Conservation (phyloP, 2,329 filamentous ascomycete species). For the Fusarium sp. region DNA sequence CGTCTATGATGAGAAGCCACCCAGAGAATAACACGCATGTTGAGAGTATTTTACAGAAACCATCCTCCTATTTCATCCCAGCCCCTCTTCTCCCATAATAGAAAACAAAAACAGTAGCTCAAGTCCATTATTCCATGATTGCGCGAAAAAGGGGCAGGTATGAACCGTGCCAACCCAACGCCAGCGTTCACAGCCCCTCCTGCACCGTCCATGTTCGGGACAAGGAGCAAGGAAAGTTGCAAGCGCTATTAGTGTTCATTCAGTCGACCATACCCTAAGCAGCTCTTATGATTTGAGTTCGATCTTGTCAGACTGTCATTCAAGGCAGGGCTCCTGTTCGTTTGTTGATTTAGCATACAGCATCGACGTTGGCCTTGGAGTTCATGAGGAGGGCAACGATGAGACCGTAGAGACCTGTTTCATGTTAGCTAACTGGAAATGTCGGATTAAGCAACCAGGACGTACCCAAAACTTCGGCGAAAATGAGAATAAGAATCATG, state of each 20-base stretch:
- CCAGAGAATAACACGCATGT: constrained; percentile 53
- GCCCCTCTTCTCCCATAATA: constrained; percentile 34
- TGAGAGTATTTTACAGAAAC: constrained; percentile 62
- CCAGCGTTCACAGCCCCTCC: constrained; percentile 36
- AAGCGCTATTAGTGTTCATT: constrained; percentile 36
- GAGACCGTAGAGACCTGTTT: constrained; percentile 92
- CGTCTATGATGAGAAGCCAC: constrained; percentile 59
- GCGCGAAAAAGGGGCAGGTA: constrained; percentile 27
- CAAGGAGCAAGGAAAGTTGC: constrained; percentile 32
- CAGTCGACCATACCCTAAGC: constrained; percentile 33
- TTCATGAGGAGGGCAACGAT: constrained; percentile 99
- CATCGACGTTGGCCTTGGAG: constrained; percentile 81
- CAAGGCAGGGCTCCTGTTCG: constrained; percentile 9
- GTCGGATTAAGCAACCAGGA: constrained; percentile 31
- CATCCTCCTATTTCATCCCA: constrained; percentile 38
- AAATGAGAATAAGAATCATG: constrained; percentile 99
- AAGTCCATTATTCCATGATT: constrained; percentile 40
- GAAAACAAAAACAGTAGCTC: constrained; percentile 32
- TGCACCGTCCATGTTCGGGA: constrained; percentile 13
- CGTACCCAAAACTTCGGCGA: constrained; percentile 96
- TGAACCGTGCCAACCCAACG: constrained; percentile 34
- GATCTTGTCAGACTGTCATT: constrained; percentile 50
- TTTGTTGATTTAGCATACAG: constrained; percentile 56
- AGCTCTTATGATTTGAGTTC: constrained; percentile 44
- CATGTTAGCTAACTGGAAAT: constrained; percentile 34